A percentile compares a stretch with the other conserved stretches of the same genome.
Conservation (phyloP, 1,284 basidiomycete genomes). For the Rhodotorula sp. region DNA sequence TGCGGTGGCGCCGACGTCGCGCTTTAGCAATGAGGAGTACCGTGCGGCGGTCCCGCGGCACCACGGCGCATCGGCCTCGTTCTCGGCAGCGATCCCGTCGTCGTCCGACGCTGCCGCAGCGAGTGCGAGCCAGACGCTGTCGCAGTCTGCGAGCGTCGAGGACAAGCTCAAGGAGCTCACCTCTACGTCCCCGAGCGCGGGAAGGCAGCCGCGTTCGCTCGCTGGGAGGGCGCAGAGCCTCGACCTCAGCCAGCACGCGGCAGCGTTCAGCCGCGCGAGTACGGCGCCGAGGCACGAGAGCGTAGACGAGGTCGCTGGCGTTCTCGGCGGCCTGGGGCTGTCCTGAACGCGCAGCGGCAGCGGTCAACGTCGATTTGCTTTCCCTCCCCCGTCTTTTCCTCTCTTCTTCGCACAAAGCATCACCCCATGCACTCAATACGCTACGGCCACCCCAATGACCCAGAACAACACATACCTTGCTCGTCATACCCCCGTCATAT, state of each 20-base stretch:
- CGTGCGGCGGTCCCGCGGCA: slow-evolving; percentile 8
- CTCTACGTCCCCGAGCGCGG: background rate
- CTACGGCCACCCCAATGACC: background rate
- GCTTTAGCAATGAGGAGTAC: slow-evolving; percentile 24
- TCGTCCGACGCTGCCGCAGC: background rate
- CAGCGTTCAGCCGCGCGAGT: slow-evolving; percentile 16
- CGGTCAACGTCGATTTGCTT: background rate
- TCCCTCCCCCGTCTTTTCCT: background rate
- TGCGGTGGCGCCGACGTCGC: slow-evolving; percentile 13
- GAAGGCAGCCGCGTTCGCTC: slow-evolving; percentile 28
- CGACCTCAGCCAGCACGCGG: slow-evolving; percentile 24
- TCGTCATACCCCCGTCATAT: background rate
- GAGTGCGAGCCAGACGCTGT: background rate
- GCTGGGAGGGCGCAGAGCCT: slow-evolving; percentile 29
- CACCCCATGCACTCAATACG: background rate
- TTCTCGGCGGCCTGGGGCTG: slow-evolving; percentile 17
- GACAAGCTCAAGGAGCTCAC: slow-evolving; percentile 26
- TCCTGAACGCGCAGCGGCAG: background rate
- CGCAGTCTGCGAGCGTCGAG: slow-evolving; percentile 15
- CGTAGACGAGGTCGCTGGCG: slow-evolving; percentile 23
- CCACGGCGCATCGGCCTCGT: slow-evolving; percentile 25
- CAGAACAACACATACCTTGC: background rate
- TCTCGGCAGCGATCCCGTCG: slow-evolving; percentile 12
- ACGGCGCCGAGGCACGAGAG: slow-evolving; percentile 25
- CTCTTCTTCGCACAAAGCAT: background rate